Evolutionary conservation across 148 eudicot species (phyloP), one percentile per base, ranked within the genome.

Genomic region (Arbutus unedo): DNA sequence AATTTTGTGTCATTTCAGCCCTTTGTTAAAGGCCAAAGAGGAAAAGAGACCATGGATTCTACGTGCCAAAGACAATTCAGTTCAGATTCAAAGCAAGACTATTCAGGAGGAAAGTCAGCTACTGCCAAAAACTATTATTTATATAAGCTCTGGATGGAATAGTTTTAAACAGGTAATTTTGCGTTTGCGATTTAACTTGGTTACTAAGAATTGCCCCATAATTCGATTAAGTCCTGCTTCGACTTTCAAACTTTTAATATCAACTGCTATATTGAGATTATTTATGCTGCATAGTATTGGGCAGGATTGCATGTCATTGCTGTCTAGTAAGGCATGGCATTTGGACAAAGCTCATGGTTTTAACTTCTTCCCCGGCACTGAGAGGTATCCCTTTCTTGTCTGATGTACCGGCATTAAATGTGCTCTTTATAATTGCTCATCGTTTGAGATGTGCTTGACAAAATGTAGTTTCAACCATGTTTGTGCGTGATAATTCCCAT

Each of bases 101-200:
- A 23, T 60, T 66, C 88, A 83, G 64, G 90, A 87, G 71, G 97
- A 92, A 83, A 88, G 84, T 82, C 91, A 85, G 62, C 81, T 88
- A 19, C 83, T 93, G 68, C 99, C 98, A 82, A 89, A 92, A 88
- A 93, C 97, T 78, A 93, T 96, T 66, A 87, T 96, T 59, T 96
- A 96, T 86, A 93, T 96, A 85, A 93, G 99, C 87, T 94, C 96
- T 85, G 98, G 98, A 83, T 96, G 98, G 99, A 93, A 90, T 82
- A 94, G 97, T 85, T 96, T 96, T 87, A 94, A 96, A 87, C 88
- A 89, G 98, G 99, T 94, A 87, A 18, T 77, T 74, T 76, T 59
- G 23, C 41, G 15, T n/a, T 70, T 73, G 15, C 3, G n/a, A n/a
- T 45, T 80, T 50, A 54, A 15, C 49, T 25, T 48, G 38, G 50